These are phyloP conservation scores for Pythium sp. DNA, from an alignment of 352 stramenopile species.

Conservation along the genomic window DNA sequence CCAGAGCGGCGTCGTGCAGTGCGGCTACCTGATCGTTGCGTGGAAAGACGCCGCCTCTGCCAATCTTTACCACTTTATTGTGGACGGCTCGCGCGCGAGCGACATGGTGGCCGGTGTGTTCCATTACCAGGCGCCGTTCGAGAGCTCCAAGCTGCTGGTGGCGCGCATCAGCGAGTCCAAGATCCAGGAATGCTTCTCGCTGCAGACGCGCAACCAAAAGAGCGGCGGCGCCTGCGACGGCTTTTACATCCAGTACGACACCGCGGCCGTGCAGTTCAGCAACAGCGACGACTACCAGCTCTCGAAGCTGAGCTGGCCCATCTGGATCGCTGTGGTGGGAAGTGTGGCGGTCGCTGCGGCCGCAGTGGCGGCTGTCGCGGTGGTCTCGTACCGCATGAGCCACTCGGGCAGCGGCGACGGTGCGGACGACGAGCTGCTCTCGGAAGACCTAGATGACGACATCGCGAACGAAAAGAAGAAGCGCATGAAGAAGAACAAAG, in stretches of 20 bases:
- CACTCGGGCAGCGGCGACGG: slow-evolving; percentile 28
- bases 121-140: slow-evolving; percentile 45
- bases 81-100: slow-evolving; percentile 60
- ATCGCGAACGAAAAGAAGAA: slow-evolving; percentile 8
- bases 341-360: slow-evolving; percentile 52
- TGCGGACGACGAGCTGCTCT: slow-evolving; percentile 36
- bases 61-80: slow-evolving; percentile 59
- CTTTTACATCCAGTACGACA: slow-evolving; percentile 68
- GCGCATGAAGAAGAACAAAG: neutral
- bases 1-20: slow-evolving; percentile 59
- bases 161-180: slow-evolving; percentile 31
- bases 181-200: slow-evolving; percentile 56
- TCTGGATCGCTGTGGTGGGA: slow-evolving; percentile 54
- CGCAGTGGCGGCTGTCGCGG: slow-evolving; percentile 38
- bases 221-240: slow-evolving; percentile 53
- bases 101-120: slow-evolving; percentile 71
- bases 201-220: slow-evolving; percentile 72
- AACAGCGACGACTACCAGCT: slow-evolving; percentile 61
- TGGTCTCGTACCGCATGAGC: slow-evolving; percentile 50
- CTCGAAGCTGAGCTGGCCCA: slow-evolving; percentile 44
- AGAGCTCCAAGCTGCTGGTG: slow-evolving; percentile 21
- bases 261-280: slow-evolving; percentile 39
- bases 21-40: slow-evolving; percentile 56
- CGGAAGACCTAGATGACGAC: slow-evolving; percentile 25
- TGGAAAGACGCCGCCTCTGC: slow-evolving; percentile 46